A percentile compares a stretch with the other conserved stretches of the same genome.
Evolutionary conservation across 306 rosid species (phyloP).

Genomic region (Begonia masoniana): DNA sequence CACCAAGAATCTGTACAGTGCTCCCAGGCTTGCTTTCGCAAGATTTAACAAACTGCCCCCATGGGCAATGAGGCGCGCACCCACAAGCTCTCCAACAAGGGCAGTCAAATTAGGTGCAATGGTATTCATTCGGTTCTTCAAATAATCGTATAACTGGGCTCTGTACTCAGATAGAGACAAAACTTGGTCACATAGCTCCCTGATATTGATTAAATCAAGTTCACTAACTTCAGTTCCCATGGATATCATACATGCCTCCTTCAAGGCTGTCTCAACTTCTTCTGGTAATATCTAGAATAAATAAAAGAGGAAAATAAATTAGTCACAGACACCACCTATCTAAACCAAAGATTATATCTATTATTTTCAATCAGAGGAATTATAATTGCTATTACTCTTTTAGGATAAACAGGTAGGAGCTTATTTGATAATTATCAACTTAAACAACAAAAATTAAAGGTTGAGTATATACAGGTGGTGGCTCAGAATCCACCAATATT

Average conservation of each 20-base stretch:
- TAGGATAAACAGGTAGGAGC: too few species aligned
- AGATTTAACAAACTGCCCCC: constrained; percentile 89
- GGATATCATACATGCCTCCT: constrained; percentile 78
- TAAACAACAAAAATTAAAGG: too few species aligned
- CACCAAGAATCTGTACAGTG: constrained; percentile 90
- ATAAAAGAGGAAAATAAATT: not conserved
- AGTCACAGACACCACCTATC: not conserved
- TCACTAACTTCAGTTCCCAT: constrained; percentile 99
- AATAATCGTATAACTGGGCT: constrained; percentile 75
- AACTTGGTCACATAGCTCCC: constrained; percentile 85
- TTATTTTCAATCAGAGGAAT: too few species aligned
- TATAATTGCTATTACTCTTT: too few species aligned
- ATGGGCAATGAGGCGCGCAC: constrained; percentile 95
- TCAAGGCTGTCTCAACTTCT: constrained; percentile 64
- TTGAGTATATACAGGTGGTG: too few species aligned
- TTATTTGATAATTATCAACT: too few species aligned
- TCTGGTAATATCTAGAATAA: constrained; percentile 51
- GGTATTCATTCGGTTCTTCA: constrained; percentile 79
- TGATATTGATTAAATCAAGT: constrained; percentile 67
- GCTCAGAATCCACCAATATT: too few species aligned
- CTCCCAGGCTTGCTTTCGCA: constrained; percentile 98
- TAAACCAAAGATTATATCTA: too few species aligned
- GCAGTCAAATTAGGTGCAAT: constrained; percentile 95
- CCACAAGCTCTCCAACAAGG: constrained; percentile 89
- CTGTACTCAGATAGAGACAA: constrained; percentile 83